Conservation (phyloP, 2,329 filamentous ascomycete genomes). For the Dothiorella sarmentorum region DNA sequence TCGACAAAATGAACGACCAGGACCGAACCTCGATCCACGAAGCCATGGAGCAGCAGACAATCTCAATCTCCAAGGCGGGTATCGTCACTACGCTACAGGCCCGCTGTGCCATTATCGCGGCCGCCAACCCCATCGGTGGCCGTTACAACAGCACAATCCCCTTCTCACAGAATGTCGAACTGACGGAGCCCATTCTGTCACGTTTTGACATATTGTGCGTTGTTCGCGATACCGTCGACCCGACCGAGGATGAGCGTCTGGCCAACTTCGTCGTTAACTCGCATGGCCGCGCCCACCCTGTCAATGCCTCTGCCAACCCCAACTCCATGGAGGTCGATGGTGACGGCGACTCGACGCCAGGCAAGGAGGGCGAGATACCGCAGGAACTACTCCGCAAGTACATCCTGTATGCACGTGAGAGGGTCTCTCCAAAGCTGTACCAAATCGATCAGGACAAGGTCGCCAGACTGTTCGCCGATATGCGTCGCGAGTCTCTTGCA, state of each 20-base stretch:
- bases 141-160: constrained; percentile 96
- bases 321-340: constrained; percentile 63
- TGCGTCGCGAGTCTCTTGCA: constrained; percentile 86
- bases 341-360: constrained; percentile 47
- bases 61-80: constrained; percentile 97
- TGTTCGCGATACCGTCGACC: constrained; percentile 91
- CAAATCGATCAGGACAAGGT: constrained; percentile 98
- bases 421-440: constrained; percentile 86
- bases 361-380: constrained; percentile 69
- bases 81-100: constrained; percentile 97
- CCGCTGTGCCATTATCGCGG: constrained; percentile 91
- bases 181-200: constrained; percentile 95
- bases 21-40: constrained; percentile 98
- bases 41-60: constrained; percentile 99
- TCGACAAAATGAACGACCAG: constrained; percentile 99
- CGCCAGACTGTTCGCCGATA: constrained; percentile 88
- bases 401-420: constrained; percentile 90
- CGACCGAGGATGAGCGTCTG: constrained; percentile 84
- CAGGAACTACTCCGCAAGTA: constrained; percentile 94
- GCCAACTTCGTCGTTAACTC: constrained; percentile 94
- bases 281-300: constrained; percentile 83
- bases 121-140: constrained; percentile 92
- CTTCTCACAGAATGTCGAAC: constrained; percentile 92
- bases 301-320: constrained; percentile 33
- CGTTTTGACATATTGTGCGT: constrained; percentile 98